A percentile compares a stretch with the other conserved stretches of the same genome.
Evolutionary conservation across 805 yeast genomes (phyloP).

Genomic region (Candida awuae): DNA sequence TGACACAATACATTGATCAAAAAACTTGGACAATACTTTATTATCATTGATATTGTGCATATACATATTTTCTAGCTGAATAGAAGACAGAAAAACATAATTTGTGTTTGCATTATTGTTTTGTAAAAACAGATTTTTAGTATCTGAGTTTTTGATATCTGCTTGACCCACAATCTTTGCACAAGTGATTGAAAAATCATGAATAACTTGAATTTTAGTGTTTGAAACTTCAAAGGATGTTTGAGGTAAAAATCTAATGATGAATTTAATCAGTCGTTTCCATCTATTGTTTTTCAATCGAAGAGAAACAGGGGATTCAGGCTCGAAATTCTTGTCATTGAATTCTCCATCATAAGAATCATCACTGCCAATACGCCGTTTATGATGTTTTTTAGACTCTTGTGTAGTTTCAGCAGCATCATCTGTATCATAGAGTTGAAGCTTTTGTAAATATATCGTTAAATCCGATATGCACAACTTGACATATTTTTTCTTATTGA

Average conservation of each 20-base stretch:
- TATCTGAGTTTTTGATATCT: conserved; percentile 3
- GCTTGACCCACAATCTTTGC: conserved; percentile 7
- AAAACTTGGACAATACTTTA: conserved; percentile 9
- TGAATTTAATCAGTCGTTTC: conserved; percentile 11
- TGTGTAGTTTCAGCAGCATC: too few species aligned
- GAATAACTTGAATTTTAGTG: conserved; percentile 6
- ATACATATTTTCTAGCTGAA: conserved; percentile 4
- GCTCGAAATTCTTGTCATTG: conserved; percentile 10
- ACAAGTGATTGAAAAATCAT: conserved; percentile 2
- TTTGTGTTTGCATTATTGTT: background rate
- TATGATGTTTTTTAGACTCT: too few species aligned
- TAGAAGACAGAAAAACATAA: conserved; percentile 7
- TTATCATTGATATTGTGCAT: background rate
- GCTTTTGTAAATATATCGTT: background rate
- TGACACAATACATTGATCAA: conserved; percentile 4
- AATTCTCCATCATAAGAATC: too few species aligned
- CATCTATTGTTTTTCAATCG: conserved; percentile 13
- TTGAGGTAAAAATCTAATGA: conserved; percentile 19
- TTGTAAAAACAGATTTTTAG: conserved; percentile 5
- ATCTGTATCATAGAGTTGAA: background rate
- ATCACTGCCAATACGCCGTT: too few species aligned
- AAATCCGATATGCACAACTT: background rate
- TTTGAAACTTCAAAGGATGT: conserved; percentile 15
- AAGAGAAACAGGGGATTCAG: conserved; percentile 15
- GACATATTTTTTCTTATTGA: background rate